Base-by-base conservation (phyloP, 345 rosid species). In the Hibiscus syriacus region DNA sequence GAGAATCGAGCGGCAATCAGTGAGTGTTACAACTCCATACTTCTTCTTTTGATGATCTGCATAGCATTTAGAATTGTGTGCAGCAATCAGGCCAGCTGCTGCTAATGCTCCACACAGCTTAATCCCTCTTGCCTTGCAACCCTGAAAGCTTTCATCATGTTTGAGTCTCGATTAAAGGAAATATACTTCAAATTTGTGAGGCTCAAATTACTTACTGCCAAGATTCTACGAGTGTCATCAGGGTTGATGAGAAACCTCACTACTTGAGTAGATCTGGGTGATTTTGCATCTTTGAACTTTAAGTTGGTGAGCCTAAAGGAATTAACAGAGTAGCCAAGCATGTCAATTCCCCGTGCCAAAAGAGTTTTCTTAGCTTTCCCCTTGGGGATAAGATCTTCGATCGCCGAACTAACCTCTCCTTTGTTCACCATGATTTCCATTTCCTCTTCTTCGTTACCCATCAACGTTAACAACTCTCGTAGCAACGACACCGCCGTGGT, bases 261-360 rank as follows among this genome's bases (percentile, higher is more conserved):
- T 5, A 81, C 76, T 55, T 72, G 76, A 30, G 79, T 77, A 46
- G 72, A 69, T 73, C 85, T 81, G 0, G 77, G 69, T 1, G 83
- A 77, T 27, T 41, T 74, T 1, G 77, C 29, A 56, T 84, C 83
- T 6, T 60, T 63, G 74, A 84, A 84, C 60, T 70, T 72, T 30
- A 84, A 69, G 56, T 77, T 79, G 5, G 81, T 63, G 7, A 81
- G 22, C 55, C 78, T 74, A 0, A 79, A 53, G 10, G 83, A 77
- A 68, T 69, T 77, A 34, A 83, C 64, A 0, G 85, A 83, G 75
- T 83, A 83, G 25, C 72, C 54, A 29, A 83, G 56, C 80, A 83
- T 25, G 75, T 79, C 77, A 5, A 81, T 14, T 2, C 87, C 87
- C 2, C 87, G 73, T 8, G 71, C 67, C 84, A 80, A 81, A 23